A percentile compares a stretch with the other conserved stretches of the same genome.
phyloP scores from a whole-genome alignment of 1,139 yeast species.

The Suhomyces maxii region DNA sequence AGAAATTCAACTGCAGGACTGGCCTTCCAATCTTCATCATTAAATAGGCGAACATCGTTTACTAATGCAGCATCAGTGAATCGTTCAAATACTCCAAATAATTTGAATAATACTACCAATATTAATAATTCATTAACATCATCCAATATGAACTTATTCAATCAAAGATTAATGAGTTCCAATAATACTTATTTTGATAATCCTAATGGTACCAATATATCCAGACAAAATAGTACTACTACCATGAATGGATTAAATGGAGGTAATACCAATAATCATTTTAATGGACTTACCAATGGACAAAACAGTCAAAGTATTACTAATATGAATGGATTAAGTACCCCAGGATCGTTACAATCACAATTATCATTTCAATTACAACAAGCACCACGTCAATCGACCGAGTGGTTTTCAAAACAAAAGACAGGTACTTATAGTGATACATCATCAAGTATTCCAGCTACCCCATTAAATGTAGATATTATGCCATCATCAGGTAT shows the following conservation, averaged over 20 bases:
- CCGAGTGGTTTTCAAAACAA: neutral
- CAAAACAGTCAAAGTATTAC: conserved; percentile 9
- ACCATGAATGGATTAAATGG: conserved; percentile 8
- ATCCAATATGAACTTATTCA: conserved; percentile 29
- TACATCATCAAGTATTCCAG: conserved; percentile 15
- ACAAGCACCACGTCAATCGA: conserved; percentile 12
- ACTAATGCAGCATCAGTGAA: conserved; percentile 17
- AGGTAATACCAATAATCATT: neutral
- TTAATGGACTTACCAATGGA: neutral
- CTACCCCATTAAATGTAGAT: conserved; percentile 23
- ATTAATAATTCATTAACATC: conserved; percentile 25
- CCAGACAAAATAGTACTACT: conserved; percentile 18
- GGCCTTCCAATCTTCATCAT: conserved; percentile 23
- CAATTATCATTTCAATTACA: conserved; percentile 12
- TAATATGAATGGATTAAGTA: conserved; percentile 13
- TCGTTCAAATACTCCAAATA: conserved; percentile 2
- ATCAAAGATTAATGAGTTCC: conserved; percentile 23
- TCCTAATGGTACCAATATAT: conserved; percentile 6
- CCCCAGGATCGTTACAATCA: conserved; percentile 28
- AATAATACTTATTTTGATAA: conserved; percentile 32
- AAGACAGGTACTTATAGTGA: conserved; percentile 7
- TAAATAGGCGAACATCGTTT: conserved; percentile 22
- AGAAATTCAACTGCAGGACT: conserved; percentile 6
- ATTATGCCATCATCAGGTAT: conserved; percentile 19
- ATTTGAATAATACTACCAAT: conserved; percentile 10